phyloP scores from a whole-genome alignment of 1,139 yeast genomes.

The Magnusiomyces suaveolens region DNA sequence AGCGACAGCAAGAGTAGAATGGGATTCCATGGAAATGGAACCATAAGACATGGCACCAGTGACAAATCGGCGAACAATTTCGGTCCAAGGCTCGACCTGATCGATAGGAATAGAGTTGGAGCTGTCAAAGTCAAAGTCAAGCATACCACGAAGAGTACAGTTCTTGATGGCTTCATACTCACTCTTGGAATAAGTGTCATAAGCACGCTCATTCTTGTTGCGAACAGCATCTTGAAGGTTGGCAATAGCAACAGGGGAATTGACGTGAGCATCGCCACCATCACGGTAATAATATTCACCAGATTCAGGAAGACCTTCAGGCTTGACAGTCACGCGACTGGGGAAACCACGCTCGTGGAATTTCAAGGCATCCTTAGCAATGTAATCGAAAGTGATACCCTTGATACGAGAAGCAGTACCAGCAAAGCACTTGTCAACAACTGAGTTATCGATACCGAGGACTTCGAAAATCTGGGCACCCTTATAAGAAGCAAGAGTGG shows the following conservation, averaged over 20 bases:
- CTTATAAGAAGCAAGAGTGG: conserved; percentile 91
- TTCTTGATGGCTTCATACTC: conserved; percentile 87
- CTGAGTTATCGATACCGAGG: conserved; percentile 89
- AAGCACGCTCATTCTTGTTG: conserved; percentile 88
- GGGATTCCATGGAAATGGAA: conserved; percentile 96
- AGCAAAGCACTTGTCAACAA: conserved; percentile 88
- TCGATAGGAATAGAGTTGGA: conserved; percentile 79
- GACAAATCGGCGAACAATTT: conserved; percentile 90
- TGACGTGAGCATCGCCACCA: conserved; percentile 93
- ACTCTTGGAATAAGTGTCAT: conserved; percentile 78
- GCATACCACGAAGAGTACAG: conserved; percentile 87
- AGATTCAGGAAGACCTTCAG: conserved; percentile 75
- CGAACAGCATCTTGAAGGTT: conserved; percentile 94
- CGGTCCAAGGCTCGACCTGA: conserved; percentile 99
- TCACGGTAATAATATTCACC: conserved; percentile 99
- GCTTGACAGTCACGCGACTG: conserved; percentile 57
- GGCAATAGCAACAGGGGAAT: conserved; percentile 92
- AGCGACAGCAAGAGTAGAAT: conserved; percentile 96
- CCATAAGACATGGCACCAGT: conserved; percentile 99
- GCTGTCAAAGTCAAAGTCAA: conserved; percentile 73
- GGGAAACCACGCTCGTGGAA: conserved; percentile 92
- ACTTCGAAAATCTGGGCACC: conserved; percentile 99
- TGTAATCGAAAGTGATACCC: conserved; percentile 90
- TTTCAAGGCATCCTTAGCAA: conserved; percentile 93
- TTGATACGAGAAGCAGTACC: conserved; percentile 96